These are phyloP conservation scores for Ganoderma meredithae DNA, from an alignment of 1,284 basidiomycete species.

Conservation along the genomic window DNA sequence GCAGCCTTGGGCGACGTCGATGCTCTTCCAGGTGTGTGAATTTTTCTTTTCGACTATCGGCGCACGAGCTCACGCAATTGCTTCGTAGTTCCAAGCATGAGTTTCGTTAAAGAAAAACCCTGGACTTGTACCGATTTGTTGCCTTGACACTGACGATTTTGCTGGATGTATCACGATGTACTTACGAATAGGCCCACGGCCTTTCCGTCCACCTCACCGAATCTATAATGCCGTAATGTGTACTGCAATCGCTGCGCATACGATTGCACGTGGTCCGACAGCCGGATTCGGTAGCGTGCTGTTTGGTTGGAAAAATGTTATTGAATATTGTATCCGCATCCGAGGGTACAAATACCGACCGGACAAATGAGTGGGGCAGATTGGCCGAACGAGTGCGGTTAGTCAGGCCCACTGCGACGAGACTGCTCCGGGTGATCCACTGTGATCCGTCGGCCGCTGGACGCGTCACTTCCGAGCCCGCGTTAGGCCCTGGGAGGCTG, in stretches of 20 bases:
- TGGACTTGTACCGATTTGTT: neutral
- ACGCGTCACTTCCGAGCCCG: constrained; percentile 13
- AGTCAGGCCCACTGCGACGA: neutral
- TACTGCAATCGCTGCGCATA: neutral
- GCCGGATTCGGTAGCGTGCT: too few relatives aligned
- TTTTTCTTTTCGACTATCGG: neutral
- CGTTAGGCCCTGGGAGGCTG: neutral
- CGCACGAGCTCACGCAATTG: neutral
- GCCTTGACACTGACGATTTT: neutral
- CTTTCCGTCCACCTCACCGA: neutral
- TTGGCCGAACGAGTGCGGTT: neutral
- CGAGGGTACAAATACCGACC: neutral
- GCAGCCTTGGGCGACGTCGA: constrained; percentile 58
- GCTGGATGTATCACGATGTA: neutral
- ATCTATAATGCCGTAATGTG: neutral
- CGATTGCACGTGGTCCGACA: neutral
- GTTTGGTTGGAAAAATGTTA: too few relatives aligned
- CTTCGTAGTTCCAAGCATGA: constrained; percentile 7
- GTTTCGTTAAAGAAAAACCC: neutral
- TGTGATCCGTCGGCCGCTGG: neutral
- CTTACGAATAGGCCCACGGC: neutral
- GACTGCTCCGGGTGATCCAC: neutral
- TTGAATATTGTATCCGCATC: neutral
- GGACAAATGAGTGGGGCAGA: neutral
- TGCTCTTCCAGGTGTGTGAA: constrained; percentile 52